These are phyloP conservation scores for Caryopteris hybrid DNA, from an alignment of 305 asterid genomes.

Conservation along the genomic window DNA sequence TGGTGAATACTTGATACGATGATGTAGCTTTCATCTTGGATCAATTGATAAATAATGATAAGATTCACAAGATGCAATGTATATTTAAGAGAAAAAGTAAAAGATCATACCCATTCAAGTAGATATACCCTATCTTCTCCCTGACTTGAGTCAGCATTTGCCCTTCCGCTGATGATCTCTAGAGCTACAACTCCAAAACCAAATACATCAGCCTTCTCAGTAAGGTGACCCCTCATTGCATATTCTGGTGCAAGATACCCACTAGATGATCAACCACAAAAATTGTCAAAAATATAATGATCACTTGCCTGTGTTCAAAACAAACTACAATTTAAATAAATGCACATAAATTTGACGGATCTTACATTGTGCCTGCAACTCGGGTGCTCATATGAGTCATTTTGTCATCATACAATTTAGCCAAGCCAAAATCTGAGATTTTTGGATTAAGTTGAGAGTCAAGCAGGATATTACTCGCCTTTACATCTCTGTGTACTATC, in stretches of 20 bases:
- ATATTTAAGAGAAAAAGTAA: neutral
- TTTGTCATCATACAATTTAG: conserved; percentile 74
- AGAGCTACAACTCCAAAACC: conserved; percentile 76
- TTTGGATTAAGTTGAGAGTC: conserved; percentile 63
- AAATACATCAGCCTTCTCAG: conserved; percentile 79
- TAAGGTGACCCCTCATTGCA: conserved; percentile 79
- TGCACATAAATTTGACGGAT: neutral
- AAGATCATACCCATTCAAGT: conserved; percentile 65
- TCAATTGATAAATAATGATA: neutral
- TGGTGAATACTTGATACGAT: too few relatives aligned
- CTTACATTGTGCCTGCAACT: conserved; percentile 85
- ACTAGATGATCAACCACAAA: conserved; percentile 25
- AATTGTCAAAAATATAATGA: neutral
- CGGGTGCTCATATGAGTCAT: conserved; percentile 77
- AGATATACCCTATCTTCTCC: conserved; percentile 55
- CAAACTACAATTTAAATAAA: neutral
- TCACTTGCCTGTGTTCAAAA: neutral
- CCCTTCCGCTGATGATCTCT: conserved; percentile 68
- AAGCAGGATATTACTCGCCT: conserved; percentile 80
- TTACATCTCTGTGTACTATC: conserved; percentile 76
- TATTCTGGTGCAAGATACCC: conserved; percentile 93
- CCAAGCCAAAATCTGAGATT: conserved; percentile 82
- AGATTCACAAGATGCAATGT: neutral
- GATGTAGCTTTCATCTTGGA: neutral
- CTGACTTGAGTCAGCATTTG: conserved; percentile 52